A percentile compares a stretch with the other conserved stretches of the same genome.
phyloP scores from a whole-genome alignment of 2,329 filamentous ascomycete species.

The Fusarium nodosum region DNA sequence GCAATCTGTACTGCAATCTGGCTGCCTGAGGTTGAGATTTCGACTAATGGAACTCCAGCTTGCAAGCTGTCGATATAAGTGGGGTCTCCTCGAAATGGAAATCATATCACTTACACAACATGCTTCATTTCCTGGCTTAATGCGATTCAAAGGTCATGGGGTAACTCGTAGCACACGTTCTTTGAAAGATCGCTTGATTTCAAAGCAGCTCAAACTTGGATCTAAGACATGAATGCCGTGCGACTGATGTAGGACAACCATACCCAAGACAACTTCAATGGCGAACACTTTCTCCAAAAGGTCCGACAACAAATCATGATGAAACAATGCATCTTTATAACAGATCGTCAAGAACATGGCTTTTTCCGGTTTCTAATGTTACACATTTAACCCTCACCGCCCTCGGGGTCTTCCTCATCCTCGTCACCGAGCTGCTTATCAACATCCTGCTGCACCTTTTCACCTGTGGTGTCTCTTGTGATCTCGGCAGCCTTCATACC shows the following conservation, averaged over 20 bases:
- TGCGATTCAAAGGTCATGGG: background rate
- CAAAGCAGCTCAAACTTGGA: constrained; percentile 8
- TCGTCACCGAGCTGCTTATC: constrained; percentile 66
- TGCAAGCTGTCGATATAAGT: background rate
- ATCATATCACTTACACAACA: constrained; percentile 23
- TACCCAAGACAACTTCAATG: background rate
- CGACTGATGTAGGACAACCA: constrained; percentile 11
- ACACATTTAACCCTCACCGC: constrained; percentile 57
- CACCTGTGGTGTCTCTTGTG: constrained; percentile 47
- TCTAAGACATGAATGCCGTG: constrained; percentile 8
- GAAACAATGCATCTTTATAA: constrained; percentile 17
- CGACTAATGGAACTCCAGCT: background rate
- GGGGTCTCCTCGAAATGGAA: background rate
- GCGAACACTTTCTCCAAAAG: constrained; percentile 6
- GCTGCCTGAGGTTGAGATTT: constrained; percentile 34
- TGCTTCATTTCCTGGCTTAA: constrained; percentile 7
- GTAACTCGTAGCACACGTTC: constrained; percentile 5
- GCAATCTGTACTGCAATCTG: background rate
- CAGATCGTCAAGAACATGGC: background rate
- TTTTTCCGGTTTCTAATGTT: constrained; percentile 26
- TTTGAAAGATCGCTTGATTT: constrained; percentile 3
- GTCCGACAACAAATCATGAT: constrained; percentile 10
- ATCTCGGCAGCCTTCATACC: constrained; percentile 72
- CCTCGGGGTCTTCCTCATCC: constrained; percentile 65
- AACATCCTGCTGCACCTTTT: constrained; percentile 60